Evolutionary conservation across 2,329 filamentous ascomycete species (phyloP).

Genomic region (Exophiala bonariae): DNA sequence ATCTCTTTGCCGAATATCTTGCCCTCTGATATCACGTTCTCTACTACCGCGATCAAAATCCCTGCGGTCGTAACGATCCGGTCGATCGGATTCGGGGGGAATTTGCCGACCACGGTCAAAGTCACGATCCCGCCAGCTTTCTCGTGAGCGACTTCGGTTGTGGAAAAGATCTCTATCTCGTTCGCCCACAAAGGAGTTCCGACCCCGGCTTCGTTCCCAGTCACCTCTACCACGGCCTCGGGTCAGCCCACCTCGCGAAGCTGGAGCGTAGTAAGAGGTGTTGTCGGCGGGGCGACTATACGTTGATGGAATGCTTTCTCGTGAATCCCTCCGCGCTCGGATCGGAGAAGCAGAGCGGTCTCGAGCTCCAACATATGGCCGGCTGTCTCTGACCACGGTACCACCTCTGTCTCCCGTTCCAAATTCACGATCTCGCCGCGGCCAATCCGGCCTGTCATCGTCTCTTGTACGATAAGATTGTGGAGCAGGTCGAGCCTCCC

Average conservation of each 20-base stretch:
- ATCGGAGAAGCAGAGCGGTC: slow-evolving; percentile 46
- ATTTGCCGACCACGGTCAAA: slow-evolving; percentile 39
- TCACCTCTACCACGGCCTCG: slow-evolving; percentile 44
- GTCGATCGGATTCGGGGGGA: slow-evolving; percentile 33
- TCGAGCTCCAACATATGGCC: slow-evolving; percentile 42
- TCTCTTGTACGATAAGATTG: slow-evolving; percentile 40
- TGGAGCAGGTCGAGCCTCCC: slow-evolving; percentile 38
- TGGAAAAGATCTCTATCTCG: slow-evolving; percentile 45
- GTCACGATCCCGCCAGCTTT: slow-evolving; percentile 43
- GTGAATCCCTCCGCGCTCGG: slow-evolving; percentile 44
- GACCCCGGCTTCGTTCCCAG: slow-evolving; percentile 35
- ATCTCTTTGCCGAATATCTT: slow-evolving; percentile 39
- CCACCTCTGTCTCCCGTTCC: slow-evolving; percentile 39
- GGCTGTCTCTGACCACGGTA: slow-evolving; percentile 36
- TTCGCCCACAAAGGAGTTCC: slow-evolving; percentile 41
- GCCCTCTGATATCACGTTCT: slow-evolving; percentile 31
- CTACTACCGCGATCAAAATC: slow-evolving; percentile 39
- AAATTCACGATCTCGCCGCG: slow-evolving; percentile 48
- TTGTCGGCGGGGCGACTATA: slow-evolving; percentile 39
- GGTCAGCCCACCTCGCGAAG: slow-evolving; percentile 38
- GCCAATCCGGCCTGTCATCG: slow-evolving; percentile 43
- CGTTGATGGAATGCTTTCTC: slow-evolving; percentile 42
- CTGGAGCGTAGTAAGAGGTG: slow-evolving; percentile 34
- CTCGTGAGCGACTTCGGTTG: slow-evolving; percentile 45
- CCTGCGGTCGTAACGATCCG: slow-evolving; percentile 28